Conservation (phyloP, 208 protist species). For the Leishmania guyanensis region DNA sequence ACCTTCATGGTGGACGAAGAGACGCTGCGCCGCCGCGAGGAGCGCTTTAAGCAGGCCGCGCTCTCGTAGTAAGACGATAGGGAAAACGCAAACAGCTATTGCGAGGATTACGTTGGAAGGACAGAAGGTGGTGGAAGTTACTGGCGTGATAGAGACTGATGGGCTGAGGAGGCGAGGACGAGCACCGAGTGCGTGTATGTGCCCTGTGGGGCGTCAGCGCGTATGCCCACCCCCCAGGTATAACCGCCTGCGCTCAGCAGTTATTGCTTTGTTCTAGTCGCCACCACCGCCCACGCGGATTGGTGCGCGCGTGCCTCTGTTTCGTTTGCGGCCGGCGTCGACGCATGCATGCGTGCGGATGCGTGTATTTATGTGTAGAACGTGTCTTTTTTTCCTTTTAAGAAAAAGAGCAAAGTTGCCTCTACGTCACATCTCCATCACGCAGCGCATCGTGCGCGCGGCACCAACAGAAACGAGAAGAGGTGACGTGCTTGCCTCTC, state of each 20-base stretch:
- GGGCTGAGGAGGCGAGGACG: background rate
- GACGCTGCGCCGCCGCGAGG: constrained; percentile 60
- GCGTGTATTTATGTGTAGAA: background rate
- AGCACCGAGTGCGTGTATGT: background rate
- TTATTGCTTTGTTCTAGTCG: background rate
- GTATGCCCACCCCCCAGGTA: background rate
- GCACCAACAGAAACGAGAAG: background rate
- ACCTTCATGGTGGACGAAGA: constrained; percentile 57
- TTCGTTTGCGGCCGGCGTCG: background rate
- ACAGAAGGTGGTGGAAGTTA: background rate
- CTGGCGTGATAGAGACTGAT: background rate
- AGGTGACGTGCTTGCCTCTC: background rate
- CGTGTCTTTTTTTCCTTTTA: background rate
- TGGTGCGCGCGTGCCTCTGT: background rate
- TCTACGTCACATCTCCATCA: background rate
- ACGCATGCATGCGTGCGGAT: background rate
- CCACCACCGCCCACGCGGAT: background rate
- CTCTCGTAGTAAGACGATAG: background rate
- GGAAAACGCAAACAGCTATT: background rate
- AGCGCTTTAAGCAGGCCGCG: constrained; percentile 54
- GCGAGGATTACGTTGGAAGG: background rate
- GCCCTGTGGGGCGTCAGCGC: background rate
- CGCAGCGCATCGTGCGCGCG: background rate
- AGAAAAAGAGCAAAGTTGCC: background rate
- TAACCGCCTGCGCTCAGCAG: background rate